Evolutionary conservation across 2,329 filamentous ascomycete species (phyloP).

Genomic region (Hypoxylon sp.): DNA sequence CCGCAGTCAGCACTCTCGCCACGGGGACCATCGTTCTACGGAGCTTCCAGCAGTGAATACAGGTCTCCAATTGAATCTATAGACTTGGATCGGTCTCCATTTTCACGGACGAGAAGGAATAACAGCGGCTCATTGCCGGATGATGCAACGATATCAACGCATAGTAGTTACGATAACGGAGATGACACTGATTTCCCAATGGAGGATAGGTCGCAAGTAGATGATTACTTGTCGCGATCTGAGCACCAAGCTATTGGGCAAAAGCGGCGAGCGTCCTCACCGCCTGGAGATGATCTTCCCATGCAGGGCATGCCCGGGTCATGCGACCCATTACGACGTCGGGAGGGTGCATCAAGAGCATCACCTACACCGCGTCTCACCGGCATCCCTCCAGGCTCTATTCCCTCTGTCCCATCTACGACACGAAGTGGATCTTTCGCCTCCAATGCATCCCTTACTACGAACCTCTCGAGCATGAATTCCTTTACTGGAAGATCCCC

Average conservation of each 20-base stretch:
- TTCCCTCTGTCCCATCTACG: constrained; percentile 62
- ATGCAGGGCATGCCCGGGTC: constrained; percentile 58
- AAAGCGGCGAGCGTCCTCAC: constrained; percentile 71
- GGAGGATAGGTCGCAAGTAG: constrained; percentile 66
- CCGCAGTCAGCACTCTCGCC: constrained; percentile 65
- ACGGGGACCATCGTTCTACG: constrained; percentile 61
- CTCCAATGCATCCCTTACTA: constrained; percentile 63
- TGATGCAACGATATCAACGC: constrained; percentile 62
- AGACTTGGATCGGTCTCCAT: constrained; percentile 66
- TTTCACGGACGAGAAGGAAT: constrained; percentile 62
- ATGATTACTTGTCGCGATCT: constrained; percentile 58
- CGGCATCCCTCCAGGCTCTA: constrained; percentile 61
- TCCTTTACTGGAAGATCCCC: constrained; percentile 65
- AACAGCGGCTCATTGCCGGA: constrained; percentile 64
- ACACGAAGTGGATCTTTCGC: constrained; percentile 66
- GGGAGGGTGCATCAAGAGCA: constrained; percentile 64
- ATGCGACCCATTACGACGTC: constrained; percentile 64
- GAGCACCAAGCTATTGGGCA: constrained; percentile 63
- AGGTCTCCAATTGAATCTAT: constrained; percentile 62
- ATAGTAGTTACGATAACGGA: constrained; percentile 64
- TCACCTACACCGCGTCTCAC: constrained; percentile 68
- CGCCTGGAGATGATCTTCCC: constrained; percentile 64
- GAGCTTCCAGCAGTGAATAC: constrained; percentile 57
- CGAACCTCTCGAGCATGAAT: constrained; percentile 60
- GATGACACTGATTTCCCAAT: constrained; percentile 64